phyloP scores from a whole-genome alignment of 2,329 filamentous ascomycete species.

The Phialemoniopsis sp. region DNA sequence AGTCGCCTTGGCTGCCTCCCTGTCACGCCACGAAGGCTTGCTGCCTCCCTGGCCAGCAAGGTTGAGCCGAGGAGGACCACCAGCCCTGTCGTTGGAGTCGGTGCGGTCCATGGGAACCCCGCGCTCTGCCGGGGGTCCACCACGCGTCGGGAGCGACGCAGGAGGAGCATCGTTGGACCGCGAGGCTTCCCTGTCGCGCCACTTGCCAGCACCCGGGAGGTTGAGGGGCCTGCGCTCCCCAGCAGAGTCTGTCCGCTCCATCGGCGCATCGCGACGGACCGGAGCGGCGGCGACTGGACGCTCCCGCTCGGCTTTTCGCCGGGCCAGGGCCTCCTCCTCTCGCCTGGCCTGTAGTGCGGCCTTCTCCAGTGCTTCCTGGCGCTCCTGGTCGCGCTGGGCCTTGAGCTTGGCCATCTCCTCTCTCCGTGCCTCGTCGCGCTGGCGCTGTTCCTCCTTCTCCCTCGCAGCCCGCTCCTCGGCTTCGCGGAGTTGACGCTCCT shows the following conservation, averaged over 20 bases:
- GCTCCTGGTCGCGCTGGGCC: constrained; percentile 62
- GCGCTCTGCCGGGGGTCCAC: constrained; percentile 22
- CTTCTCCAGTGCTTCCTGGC: constrained; percentile 63
- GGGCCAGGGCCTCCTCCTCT: constrained; percentile 83
- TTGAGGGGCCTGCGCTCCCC: constrained; percentile 56
- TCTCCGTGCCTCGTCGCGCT: constrained; percentile 75
- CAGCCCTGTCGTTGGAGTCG: constrained; percentile 39
- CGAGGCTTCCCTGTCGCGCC: constrained; percentile 68
- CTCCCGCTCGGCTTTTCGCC: constrained; percentile 64
- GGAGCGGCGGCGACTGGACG: constrained; percentile 25
- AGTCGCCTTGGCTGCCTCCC: constrained; percentile 44
- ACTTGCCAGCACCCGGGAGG: constrained; percentile 55
- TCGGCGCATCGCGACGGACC: constrained; percentile 30
- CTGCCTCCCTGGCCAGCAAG: constrained; percentile 39
- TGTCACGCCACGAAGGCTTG: constrained; percentile 57
- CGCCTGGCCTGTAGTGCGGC: constrained; percentile 70
- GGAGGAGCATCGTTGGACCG: constrained; percentile 28
- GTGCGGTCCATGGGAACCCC: constrained; percentile 29
- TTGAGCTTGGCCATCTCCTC: constrained; percentile 63
- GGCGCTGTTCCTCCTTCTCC: constrained; percentile 83
- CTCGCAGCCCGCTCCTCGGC: constrained; percentile 77
- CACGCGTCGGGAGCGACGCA: constrained; percentile 11
- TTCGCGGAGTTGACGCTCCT: constrained; percentile 72
- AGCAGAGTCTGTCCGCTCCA: constrained; percentile 41
- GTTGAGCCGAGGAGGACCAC: constrained; percentile 49